Base-by-base conservation (phyloP, 169 alveolate genomes). In the Eimeria acervulina region DNA sequence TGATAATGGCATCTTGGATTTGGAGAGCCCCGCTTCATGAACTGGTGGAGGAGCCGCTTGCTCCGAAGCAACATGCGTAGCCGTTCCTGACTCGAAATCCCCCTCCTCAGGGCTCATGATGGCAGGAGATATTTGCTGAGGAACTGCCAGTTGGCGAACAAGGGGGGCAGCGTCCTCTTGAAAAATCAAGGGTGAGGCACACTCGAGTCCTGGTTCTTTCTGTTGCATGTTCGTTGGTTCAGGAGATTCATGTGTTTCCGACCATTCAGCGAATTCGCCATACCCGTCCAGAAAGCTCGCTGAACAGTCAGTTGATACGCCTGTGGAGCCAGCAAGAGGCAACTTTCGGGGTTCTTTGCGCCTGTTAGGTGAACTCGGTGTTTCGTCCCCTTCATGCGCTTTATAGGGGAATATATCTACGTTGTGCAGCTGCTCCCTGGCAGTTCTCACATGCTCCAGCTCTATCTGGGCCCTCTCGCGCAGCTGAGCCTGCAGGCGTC, bases 401-500 rank as follows among this genome's bases (percentile, higher is more conserved):
- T 80, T 80, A 15, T 80, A 47, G 3, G 89, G 89, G 66, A 80
- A 80, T 42, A 80, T 80, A 12, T 80, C 68, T 42, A 28, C 12
- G 42, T 80, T 80, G 68, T 80, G 42, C 26, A 28, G 40, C 68
- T 44, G 42, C 38, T 44, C n/a, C 23, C 89, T 80, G 44, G 89
- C 89, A 8, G 89, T 40, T 15, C 66, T 80, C 66, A 80, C 42
- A 42, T 80, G 42, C 26, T 42, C 89, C 38, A 80, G 68, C 28
- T 80, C 89, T 21, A 80, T 2, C 7, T 28, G 55, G 19, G 89
- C 89, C 42, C 89, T 80, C 42, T 80, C 89, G 68, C 89, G 89
- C 68, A 80, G 42, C 42, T 80, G 89, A 28, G 89, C 89, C 15
- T 80, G 89, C 66, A 80, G 68, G 68, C 68, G 59, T 68, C 89